Evolutionary conservation across 306 rosid genomes (phyloP), one percentile per base, ranked within the genome.

Genomic region (Pyrus betulifolia): DNA sequence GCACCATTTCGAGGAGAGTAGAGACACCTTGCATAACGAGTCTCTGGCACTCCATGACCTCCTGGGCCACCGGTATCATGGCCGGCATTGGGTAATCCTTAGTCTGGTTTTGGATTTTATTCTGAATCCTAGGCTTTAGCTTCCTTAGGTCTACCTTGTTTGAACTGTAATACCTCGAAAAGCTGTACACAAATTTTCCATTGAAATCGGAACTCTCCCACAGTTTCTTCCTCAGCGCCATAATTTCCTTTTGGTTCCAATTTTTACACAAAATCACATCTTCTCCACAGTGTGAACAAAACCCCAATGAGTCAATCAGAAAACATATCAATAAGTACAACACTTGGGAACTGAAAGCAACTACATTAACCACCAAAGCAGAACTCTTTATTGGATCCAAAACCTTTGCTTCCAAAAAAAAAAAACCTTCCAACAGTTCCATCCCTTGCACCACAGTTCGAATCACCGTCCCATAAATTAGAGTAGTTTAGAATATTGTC

Each of bases 31-130:
- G 81, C 42, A 86, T 74, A 77, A 89, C 86, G 66, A 51, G 8
- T 59, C 76, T 74, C 82, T 96, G 80, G 11, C 93, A 85, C 21
- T 80, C 66, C 35, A 92, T 86, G 13, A 88, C 96, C 80, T 89
- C 87, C 72, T 76, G 62, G 3, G 96, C 97, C n/a, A 92, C 92
- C 1, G 95, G 97, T 77, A 83, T 25, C 91, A 92, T 83, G 61
- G 80, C 46, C 46, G 46, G 84, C 62, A 90, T 72, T 1, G 99
- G 97, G 69, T 89, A 96, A 63, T 69, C 75, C 13, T 82, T 82
- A 9, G 89, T 80, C 78, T 89, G 91, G 14, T 79, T 78, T 76
- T 92, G 84, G 55, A 96, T 87, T 84, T 97, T 81, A 70, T 91
- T 70, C 25, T 83, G 78, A 58, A 96, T 89, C 97, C 92, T 96